Conservation (phyloP, 345 rosid genomes). For the Salix caprea region DNA sequence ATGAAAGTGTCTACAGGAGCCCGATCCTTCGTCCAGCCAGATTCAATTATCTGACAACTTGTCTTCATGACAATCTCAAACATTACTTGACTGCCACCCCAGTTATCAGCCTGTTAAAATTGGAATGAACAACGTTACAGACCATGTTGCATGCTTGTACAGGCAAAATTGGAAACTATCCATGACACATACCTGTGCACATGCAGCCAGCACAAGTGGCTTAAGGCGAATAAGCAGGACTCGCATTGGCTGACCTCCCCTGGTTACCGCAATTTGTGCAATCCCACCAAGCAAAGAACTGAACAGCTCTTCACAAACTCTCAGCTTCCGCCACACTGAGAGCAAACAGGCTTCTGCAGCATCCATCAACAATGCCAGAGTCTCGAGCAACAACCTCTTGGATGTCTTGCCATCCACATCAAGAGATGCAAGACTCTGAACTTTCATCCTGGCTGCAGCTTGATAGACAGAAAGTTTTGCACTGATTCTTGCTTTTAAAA, state of each 20-base stretch:
- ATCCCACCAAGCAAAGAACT: conserved; percentile 76
- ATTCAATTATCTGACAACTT: conserved; percentile 80
- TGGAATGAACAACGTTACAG: conserved; percentile 2
- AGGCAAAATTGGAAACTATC: conserved; percentile 11
- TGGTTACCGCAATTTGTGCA: conserved; percentile 73
- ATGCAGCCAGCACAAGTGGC: conserved; percentile 76
- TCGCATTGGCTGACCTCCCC: conserved; percentile 95
- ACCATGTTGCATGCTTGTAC: not conserved
- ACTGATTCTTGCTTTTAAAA: conserved; percentile 71
- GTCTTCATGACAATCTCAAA: conserved; percentile 74
- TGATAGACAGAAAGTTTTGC: conserved; percentile 81
- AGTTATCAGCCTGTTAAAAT: conserved; percentile 72
- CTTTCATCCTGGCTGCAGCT: conserved; percentile 75
- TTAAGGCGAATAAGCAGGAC: conserved; percentile 92
- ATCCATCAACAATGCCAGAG: conserved; percentile 72
- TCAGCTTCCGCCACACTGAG: conserved; percentile 91
- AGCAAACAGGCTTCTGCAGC: conserved; percentile 91
- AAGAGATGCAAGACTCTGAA: conserved; percentile 65
- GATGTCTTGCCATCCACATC: conserved; percentile 82
- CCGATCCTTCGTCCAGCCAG: conserved; percentile 92
- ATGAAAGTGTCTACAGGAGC: conserved; percentile 95
- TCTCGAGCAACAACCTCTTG: conserved; percentile 84
- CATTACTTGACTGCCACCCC: conserved; percentile 75
- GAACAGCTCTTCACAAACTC: conserved; percentile 84
- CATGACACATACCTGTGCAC: conserved; percentile 64